phyloP scores from a whole-genome alignment of 108 stramenopile species.

The Hondaea fermentalgiana region DNA sequence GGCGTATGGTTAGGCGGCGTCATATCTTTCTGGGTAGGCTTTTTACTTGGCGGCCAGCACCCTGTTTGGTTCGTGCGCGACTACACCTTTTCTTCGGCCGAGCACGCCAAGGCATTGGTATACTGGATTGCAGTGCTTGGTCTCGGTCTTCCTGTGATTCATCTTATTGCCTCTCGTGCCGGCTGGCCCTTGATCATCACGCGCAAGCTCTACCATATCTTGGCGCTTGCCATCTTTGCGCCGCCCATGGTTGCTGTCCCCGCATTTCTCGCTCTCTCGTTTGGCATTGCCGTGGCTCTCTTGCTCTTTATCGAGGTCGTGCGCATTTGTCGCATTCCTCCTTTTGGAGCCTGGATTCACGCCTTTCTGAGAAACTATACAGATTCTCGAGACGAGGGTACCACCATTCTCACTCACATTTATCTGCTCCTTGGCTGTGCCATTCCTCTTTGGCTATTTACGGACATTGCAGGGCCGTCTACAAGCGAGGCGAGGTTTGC shows the following conservation, averaged over 20 bases:
- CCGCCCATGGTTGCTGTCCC: not conserved
- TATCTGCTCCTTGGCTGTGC: conserved; percentile 24
- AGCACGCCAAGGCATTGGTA: not conserved
- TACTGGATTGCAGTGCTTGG: not conserved
- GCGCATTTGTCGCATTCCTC: not conserved
- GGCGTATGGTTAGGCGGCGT: not conserved
- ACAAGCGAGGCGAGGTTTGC: not conserved
- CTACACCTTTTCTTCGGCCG: not conserved
- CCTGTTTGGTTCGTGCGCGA: not conserved
- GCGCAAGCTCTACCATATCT: conserved; percentile 15
- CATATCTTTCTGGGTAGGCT: not conserved
- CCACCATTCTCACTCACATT: conserved; percentile 6
- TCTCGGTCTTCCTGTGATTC: not conserved
- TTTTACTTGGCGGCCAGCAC: not conserved
- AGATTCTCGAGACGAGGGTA: conserved; percentile 10
- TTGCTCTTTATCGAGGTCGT: not conserved
- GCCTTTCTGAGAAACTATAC: not conserved
- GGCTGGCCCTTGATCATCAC: conserved; percentile 16
- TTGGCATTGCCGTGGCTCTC: not conserved
- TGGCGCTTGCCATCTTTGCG: conserved; percentile 3
- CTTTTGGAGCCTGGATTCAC: not conserved
- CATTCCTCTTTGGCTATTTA: conserved; percentile 8
- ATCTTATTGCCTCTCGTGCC: not conserved
- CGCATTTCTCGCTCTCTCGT: not conserved
- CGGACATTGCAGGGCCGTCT: not conserved